Base-by-base conservation (phyloP, 2,329 filamentous ascomycete genomes). In the Penicillium glabrum region DNA sequence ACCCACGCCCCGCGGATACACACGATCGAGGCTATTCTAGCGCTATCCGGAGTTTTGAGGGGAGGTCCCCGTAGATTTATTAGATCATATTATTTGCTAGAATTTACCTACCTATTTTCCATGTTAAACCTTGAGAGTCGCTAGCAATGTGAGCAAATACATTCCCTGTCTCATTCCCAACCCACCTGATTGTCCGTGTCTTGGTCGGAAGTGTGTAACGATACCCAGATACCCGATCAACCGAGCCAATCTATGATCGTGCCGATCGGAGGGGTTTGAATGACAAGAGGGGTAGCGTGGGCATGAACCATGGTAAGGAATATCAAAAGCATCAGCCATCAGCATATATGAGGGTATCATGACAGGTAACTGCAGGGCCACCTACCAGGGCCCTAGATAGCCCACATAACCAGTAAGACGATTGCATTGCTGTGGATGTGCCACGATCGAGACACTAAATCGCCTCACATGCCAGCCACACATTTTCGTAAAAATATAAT, bases 381-480 rank as follows among this genome's bases (percentile, higher is more conserved):
- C 47, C 33, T 47, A 47, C 45, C 45, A 54, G 35, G 21, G 41
- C 24, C 11, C 44, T 31, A 26, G 26, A 27, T 5, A 14, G 10
- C 26, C 33, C 46, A 35, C 21, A 3, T 49, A 49, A 41, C 46
- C 29, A 43, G 39, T 27, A 37, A 46, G 7, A 45, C 26, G 50
- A 53, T 53, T 53, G 43, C 43, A 46, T 53, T 41, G 56, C 44
- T 57, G 45, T 57, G 35, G 44, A 47, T 47, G 58, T 63, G 60
- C 62, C 62, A 65, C 63, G 63, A 62, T 61, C 58, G 46, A 53
- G 59, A 57, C 51, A 56, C 58, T 60, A 61, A 58, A 47, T 56
- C 57, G 59, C 62, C 64, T 66, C 62, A 66, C 64, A 66, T 66
- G 64, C 64, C 64, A 64, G 61, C 62, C 61, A 58, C 58, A 61